Evolutionary conservation across 1,139 yeast species (phyloP), one percentile per base, ranked within the genome.

Genomic region (Yamadazyma pseudoaaseri): DNA sequence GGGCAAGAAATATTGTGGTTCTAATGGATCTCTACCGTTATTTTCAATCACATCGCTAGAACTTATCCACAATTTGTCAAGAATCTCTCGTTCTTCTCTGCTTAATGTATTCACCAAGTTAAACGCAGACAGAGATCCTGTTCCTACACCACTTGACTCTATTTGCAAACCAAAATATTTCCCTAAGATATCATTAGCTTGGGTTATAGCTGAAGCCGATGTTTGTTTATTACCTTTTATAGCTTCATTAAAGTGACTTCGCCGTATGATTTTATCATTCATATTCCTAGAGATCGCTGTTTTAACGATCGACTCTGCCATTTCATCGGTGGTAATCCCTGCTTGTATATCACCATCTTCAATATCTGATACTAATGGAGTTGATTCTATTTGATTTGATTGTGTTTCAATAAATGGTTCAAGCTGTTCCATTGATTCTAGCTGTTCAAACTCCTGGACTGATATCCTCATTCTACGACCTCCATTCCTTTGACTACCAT

Each of bases 81-180:
- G 43, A 2, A 57, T 45, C 3, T 35, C 37, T 26, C 49, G 50
- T 2, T 68, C 53, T 13, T 43, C 39, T 2, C 33, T 29, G 12
- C 43, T 44, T 29, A 67, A 47, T 28, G 42, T 38, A 37, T 42
- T 54, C 2, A 51, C 55, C 34, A 58, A 28, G 20, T 38, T 49
- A 44, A 43, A 51, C 12, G 26, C 14, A 15, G 7, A 7, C 16
- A 6, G 11, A 7, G 14, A 6, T 4, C 16, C 20, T 6, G 8
- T 5, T 6, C 11, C n/a, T 7, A 13, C 17, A 7, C 17, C 6
- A 14, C 16, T 11, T 6, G 27, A 5, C 14, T 29, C 26, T 9
- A 29, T 11, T 16, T 53, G 43, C 31, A 67, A 36, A 1, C 72
- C 74, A 41, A 62, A 67, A 2, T 54, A 46, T 6, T 47, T 41